Percentiles rank a stretch among this genome's conserved stretches.
phyloP scores from a whole-genome alignment of 768 basidiomycete genomes.

The Pleurotus ostreatus region DNA sequence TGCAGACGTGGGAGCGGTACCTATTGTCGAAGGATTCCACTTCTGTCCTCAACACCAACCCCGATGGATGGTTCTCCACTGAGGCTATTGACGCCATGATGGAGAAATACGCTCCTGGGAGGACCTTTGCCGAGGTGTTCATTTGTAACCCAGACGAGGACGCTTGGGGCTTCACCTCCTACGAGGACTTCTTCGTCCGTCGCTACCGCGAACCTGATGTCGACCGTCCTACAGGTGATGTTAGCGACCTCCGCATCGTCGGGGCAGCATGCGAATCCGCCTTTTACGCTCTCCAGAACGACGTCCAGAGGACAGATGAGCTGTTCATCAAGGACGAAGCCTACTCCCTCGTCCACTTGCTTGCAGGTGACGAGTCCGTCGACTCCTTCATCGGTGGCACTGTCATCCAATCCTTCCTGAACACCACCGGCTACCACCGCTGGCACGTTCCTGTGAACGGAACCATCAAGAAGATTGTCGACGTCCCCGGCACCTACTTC shows the following conservation, averaged over 20 bases:
- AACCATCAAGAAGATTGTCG: slow-evolving; percentile 30
- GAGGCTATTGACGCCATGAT: slow-evolving; percentile 7
- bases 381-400: slow-evolving; percentile 46
- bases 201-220: slow-evolving; percentile 27
- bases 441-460: slow-evolving; percentile 60
- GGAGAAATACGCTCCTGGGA: neutral
- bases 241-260: slow-evolving; percentile 29
- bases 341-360: slow-evolving; percentile 57
- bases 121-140: slow-evolving; percentile 33
- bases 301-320: slow-evolving; percentile 36
- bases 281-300: slow-evolving; percentile 33
- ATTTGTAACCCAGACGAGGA: slow-evolving; percentile 31
- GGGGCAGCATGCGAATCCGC: slow-evolving; percentile 52
- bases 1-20: slow-evolving; percentile 10
- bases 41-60: slow-evolving; percentile 8
- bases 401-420: slow-evolving; percentile 55
- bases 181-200: slow-evolving; percentile 56
- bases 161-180: slow-evolving; percentile 42
- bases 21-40: slow-evolving; percentile 8
- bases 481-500: slow-evolving; percentile 51
- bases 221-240: slow-evolving; percentile 34
- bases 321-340: slow-evolving; percentile 63
- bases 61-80: slow-evolving; percentile 11
- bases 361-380: slow-evolving; percentile 34
- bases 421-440: slow-evolving; percentile 52